phyloP scores from a whole-genome alignment of 2,329 filamentous ascomycete genomes.

The Passalora sequoiae region DNA sequence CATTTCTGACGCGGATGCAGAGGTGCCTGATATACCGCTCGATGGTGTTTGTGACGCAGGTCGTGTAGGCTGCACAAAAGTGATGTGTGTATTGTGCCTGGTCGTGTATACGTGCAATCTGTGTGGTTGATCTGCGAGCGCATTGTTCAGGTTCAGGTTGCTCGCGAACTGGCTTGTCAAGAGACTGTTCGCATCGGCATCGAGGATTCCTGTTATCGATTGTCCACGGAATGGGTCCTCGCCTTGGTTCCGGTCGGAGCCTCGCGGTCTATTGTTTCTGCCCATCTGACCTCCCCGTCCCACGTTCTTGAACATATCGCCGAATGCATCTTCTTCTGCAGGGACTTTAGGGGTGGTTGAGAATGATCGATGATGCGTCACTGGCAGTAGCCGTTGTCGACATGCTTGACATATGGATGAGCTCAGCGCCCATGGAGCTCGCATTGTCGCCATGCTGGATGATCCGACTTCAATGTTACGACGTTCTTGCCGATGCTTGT shows the following conservation, averaged over 20 bases:
- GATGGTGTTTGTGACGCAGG: conserved; percentile 25
- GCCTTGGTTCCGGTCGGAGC: not conserved
- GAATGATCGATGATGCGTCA: conserved; percentile 31
- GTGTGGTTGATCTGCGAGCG: conserved; percentile 49
- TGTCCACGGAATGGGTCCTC: not conserved
- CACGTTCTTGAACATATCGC: not conserved
- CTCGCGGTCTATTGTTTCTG: not conserved
- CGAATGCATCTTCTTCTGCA: conserved; percentile 9
- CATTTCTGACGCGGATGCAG: conserved; percentile 48
- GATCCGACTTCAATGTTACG: too few relatives aligned
- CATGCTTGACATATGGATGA: conserved; percentile 37
- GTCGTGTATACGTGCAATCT: conserved; percentile 82
- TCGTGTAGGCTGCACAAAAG: conserved; percentile 65
- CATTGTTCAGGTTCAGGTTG: conserved; percentile 16
- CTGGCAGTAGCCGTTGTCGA: conserved; percentile 28
- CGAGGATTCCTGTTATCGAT: conserved; percentile 2
- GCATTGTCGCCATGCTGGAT: conserved; percentile 25
- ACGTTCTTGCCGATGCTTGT: too few relatives aligned
- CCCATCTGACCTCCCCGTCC: conserved; percentile 1
- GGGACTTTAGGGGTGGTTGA: conserved; percentile 26
- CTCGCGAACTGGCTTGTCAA: conserved; percentile 9
- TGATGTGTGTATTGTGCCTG: conserved; percentile 95
- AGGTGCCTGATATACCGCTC: conserved; percentile 25
- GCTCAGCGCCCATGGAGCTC: conserved; percentile 26
- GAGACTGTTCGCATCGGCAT: conserved; percentile 7